Evolutionary conservation across 805 yeast genomes (phyloP).

Genomic region (Zygotorulaspora sp.): DNA sequence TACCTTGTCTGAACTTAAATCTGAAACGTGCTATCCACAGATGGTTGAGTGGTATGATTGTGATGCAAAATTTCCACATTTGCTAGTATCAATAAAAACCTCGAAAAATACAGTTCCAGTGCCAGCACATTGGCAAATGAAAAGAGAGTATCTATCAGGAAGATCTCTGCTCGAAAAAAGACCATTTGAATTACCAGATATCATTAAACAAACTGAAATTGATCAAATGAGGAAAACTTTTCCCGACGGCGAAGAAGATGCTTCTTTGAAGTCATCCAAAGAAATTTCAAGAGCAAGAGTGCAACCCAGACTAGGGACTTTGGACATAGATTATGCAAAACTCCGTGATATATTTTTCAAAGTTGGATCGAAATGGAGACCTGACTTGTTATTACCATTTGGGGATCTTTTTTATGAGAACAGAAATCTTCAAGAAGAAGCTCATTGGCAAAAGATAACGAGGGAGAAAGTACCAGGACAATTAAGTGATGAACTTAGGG

Average conservation of each 20-base stretch:
- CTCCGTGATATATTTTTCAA: conserved; percentile 84
- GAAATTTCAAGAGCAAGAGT: conserved; percentile 77
- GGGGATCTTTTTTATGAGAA: conserved; percentile 85
- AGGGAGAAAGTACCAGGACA: conserved; percentile 59
- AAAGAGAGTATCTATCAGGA: conserved; percentile 66
- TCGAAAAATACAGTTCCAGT: conserved; percentile 65
- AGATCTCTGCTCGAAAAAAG: conserved; percentile 61
- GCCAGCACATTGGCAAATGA: conserved; percentile 80
- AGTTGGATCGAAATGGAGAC: conserved; percentile 59
- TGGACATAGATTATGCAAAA: conserved; percentile 81
- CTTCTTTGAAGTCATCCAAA: conserved; percentile 51
- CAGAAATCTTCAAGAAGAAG: conserved; percentile 49
- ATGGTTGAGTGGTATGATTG: conserved; percentile 83
- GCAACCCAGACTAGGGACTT: conserved; percentile 80
- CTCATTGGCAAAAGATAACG: conserved; percentile 32
- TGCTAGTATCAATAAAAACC: conserved; percentile 61
- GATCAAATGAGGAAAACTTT: conserved; percentile 71
- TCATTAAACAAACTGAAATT: conserved; percentile 78
- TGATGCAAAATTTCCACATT: conserved; percentile 73
- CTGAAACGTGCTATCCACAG: conserved; percentile 58
- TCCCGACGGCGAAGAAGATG: conserved; percentile 16
- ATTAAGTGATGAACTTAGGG: conserved; percentile 54
- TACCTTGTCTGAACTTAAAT: conserved; percentile 64
- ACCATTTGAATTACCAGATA: conserved; percentile 74
- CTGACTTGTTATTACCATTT: conserved; percentile 50